Evolutionary conservation across 495 filamentous ascomycete species (phyloP).

Genomic region (Hypoxylon rickii): DNA sequence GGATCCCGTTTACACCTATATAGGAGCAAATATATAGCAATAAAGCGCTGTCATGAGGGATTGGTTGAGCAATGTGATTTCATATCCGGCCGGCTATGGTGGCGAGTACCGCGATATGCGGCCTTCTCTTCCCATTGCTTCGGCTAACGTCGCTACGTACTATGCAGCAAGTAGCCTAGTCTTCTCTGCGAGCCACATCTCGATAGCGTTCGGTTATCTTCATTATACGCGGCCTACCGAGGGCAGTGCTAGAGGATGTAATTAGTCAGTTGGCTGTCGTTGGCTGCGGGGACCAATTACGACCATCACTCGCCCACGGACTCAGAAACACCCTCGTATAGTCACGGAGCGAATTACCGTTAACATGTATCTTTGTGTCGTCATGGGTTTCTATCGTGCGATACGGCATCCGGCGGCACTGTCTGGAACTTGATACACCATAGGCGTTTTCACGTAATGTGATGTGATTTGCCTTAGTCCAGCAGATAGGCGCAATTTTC

Average conservation of each 20-base stretch:
- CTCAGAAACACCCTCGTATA: not conserved
- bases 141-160: constrained; percentile 22
- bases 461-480: constrained; percentile 2
- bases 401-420: constrained; percentile 1
- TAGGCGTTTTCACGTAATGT: not conserved
- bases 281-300: constrained; percentile 10
- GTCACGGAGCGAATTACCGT: constrained; percentile 11
- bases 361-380: constrained; percentile 2
- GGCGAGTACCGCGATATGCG: constrained; percentile 3
- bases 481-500: constrained; percentile 2
- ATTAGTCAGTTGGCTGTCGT: constrained; percentile 9
- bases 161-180: not conserved
- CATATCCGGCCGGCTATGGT: constrained; percentile 20
- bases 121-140: constrained; percentile 7
- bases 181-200: constrained; percentile 16
- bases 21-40: constrained; percentile 9
- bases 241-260: constrained; percentile 6
- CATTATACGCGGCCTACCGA: constrained; percentile 1
- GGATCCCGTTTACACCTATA: constrained; percentile 13
- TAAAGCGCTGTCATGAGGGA: constrained; percentile 17
- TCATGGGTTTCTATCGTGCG: not conserved
- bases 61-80: constrained; percentile 12
- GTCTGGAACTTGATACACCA: not conserved
- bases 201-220: constrained; percentile 15
- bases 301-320: not conserved